Conservation (phyloP, 179 eudicot genomes). For the Spergularia azorica region DNA sequence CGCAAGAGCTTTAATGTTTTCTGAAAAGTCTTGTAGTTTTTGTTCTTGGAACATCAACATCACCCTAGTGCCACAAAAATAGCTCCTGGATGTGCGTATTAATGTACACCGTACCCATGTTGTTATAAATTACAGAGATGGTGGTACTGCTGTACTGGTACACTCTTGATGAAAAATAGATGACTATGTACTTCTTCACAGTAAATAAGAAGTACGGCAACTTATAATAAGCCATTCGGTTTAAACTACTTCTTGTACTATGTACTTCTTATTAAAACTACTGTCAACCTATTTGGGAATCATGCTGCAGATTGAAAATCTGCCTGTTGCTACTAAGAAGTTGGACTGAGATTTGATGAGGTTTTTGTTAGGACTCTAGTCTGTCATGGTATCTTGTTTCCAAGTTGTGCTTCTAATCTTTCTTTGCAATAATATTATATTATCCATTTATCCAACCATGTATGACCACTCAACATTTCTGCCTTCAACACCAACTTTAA, state of each 20-base stretch:
- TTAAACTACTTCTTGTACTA: no score
- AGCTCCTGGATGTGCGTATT: background rate
- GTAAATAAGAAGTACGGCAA: background rate
- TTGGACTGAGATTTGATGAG: background rate
- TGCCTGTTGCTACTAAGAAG: background rate
- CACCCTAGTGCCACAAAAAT: background rate
- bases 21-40: background rate
- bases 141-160: background rate
- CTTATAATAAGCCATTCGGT: background rate
- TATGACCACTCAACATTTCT: no score
- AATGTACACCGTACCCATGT: background rate
- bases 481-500: no score
- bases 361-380: background rate
- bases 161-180: background rate
- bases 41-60: background rate
- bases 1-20: background rate
- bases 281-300: background rate
- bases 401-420: no score
- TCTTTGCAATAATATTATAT: no score
- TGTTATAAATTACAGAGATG: background rate
- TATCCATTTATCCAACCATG: no score
- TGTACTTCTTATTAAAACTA: no score
- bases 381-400: background rate
- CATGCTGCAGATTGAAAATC: background rate
- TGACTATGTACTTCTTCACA: background rate